A percentile compares a stretch with the other conserved stretches of the same genome.
These are phyloP conservation scores for Amniculicola lignicola DNA, from an alignment of 495 filamentous ascomycete species.

Conservation along the genomic window DNA sequence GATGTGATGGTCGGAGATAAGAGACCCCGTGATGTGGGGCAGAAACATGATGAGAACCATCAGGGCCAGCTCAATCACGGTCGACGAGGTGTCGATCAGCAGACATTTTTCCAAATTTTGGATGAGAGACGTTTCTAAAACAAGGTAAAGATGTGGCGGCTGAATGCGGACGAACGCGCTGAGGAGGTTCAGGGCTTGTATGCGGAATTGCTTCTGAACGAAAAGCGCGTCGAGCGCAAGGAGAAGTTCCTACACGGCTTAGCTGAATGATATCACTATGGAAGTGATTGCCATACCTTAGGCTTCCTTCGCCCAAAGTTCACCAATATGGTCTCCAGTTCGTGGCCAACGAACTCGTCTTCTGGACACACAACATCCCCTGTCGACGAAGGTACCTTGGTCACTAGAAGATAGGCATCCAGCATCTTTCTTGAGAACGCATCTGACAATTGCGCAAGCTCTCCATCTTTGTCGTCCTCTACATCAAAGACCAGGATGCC, in stretches of 20 bases:
- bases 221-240: conserved; percentile 58
- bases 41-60: conserved; percentile 70
- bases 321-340: conserved; percentile 52
- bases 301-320: conserved; percentile 64
- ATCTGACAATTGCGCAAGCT: conserved; percentile 43
- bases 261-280: conserved; percentile 7
- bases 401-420: conserved; percentile 57
- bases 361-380: conserved; percentile 44
- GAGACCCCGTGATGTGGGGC: conserved; percentile 66
- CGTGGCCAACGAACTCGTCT: conserved; percentile 49
- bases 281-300: conserved; percentile 48
- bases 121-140: conserved; percentile 64
- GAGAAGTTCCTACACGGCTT: conserved; percentile 55
- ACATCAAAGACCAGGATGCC: conserved; percentile 57
- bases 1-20: conserved; percentile 52
- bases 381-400: conserved; percentile 42
- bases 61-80: conserved; percentile 63
- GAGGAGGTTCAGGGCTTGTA: conserved; percentile 57
- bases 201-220: conserved; percentile 55
- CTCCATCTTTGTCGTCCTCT: conserved; percentile 49
- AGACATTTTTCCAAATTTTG: conserved; percentile 64
- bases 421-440: conserved; percentile 55
- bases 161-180: conserved; percentile 63
- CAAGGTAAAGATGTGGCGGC: conserved; percentile 68
- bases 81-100: conserved; percentile 67